Base-by-base conservation (phyloP, 331 rosid genomes). In the Malus hybrid region DNA sequence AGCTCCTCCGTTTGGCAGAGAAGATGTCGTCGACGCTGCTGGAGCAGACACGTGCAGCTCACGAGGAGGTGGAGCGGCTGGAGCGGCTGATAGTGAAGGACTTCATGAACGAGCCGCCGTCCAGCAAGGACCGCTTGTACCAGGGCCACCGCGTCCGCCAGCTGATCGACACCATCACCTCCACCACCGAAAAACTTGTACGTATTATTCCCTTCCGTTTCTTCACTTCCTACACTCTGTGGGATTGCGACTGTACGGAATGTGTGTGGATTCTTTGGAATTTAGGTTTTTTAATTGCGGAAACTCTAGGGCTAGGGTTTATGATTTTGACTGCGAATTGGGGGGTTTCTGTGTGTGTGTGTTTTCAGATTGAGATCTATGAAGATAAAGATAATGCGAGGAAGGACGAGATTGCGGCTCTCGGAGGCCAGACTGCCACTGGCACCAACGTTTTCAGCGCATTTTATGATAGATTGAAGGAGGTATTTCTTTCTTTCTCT, bases 381-480 rank as follows among this genome's bases (percentile, higher is more conserved):
- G 97, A 88, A 56, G 99, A 94, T 68, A 86, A 83, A 48, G 99
- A 92, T 77, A 83, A 18, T 84, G 96, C 97, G 2, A 87, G 99
- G 87, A 92, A 88, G 86, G 99, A 92, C 78, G 99, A 94, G 86
- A 90, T 94, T 87, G 96, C 95, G n/a, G 96, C 97, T 42, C 86
- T 94, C 11, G 99, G 99, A 56, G 99, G 97, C 19, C 99, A 92
- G 85, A 94, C 97, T 44, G 91, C 95, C 7, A 80, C 90, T 0
- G 99, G 96, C 72, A 86, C 85, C 50, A 90, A 94, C 61, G 96
- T 94, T 67, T 94, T 94, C 29, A 90, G 97, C 83, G 96, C 99
- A 48, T 94, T 94, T 62, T 92, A 94, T 73, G 99, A 94, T 83
- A 84, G 98, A 83, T 86, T 91, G 77, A 94, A 91, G 71, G 98